A percentile compares a stretch with the other conserved stretches of the same genome.
Conservation (phyloP, 495 filamentous ascomycete species). For the Beverwykella pulmonaria region DNA sequence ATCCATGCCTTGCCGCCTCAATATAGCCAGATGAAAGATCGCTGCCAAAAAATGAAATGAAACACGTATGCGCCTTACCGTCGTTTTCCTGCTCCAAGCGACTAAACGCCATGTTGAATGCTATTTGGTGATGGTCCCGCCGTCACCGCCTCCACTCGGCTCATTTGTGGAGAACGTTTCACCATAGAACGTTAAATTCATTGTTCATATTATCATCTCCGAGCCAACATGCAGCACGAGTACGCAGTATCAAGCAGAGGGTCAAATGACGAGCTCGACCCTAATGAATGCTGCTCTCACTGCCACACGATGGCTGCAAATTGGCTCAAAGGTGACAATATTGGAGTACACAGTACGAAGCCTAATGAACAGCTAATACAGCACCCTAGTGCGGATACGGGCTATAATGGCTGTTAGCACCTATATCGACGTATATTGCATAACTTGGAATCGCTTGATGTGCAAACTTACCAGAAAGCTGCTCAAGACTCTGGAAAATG, state of each 20-base stretch:
- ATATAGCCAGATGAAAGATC: background rate
- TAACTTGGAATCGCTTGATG: background rate
- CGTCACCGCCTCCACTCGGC: background rate
- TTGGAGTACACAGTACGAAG: no score
- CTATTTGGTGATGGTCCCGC: background rate
- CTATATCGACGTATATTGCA: background rate
- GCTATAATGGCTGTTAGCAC: slow-evolving; percentile 27
- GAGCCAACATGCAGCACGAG: no score
- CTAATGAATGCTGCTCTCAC: no score
- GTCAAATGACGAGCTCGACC: no score
- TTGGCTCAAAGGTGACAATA: no score
- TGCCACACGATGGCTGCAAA: no score
- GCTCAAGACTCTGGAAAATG: slow-evolving; percentile 79
- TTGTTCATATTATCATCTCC: no score
- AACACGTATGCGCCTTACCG: slow-evolving; percentile 2
- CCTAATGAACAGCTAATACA: slow-evolving; percentile 63
- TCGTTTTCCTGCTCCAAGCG: background rate
- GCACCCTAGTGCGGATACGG: slow-evolving; percentile 79
- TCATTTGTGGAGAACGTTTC: slow-evolving; percentile 16
- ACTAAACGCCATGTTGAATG: slow-evolving; percentile 40
- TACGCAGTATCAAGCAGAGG: no score
- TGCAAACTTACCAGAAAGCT: slow-evolving; percentile 68
- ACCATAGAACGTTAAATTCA: slow-evolving; percentile 7
- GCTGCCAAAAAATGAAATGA: background rate
- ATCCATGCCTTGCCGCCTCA: background rate